phyloP scores from a whole-genome alignment of 805 yeast species.

The Kregervanrija pseudodelftensis region DNA sequence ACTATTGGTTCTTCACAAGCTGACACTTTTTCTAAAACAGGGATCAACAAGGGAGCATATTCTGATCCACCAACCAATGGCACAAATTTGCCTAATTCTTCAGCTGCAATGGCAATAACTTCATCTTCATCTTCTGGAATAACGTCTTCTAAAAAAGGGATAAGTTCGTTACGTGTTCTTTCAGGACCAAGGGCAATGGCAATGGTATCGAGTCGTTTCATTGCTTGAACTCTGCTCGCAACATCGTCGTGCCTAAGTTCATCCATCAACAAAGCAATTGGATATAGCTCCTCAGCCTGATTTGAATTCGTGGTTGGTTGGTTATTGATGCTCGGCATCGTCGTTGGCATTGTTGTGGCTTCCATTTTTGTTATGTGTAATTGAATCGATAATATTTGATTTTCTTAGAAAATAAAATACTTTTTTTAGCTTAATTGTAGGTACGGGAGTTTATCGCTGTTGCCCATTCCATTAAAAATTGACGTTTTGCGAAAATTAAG shows the following conservation, averaged over 20 bases:
- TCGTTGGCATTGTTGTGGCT: conserved; percentile 1
- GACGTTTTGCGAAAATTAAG: no score
- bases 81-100: conserved; percentile 79
- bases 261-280: conserved; percentile 93
- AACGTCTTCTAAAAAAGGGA: conserved; percentile 84
- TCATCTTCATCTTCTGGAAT: conserved; percentile 98
- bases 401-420: no score
- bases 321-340: neutral
- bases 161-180: conserved; percentile 79
- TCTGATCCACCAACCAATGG: conserved; percentile 83
- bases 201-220: conserved; percentile 89
- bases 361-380: neutral
- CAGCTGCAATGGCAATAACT: conserved; percentile 88
- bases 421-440: no score
- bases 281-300: conserved; percentile 62
- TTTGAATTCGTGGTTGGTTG: neutral
- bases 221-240: conserved; percentile 86
- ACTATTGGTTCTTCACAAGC: conserved; percentile 95
- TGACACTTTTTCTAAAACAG: conserved; percentile 76
- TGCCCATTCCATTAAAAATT: no score
- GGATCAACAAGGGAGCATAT: conserved; percentile 50
- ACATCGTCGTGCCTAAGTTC: conserved; percentile 93
- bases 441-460: no score
- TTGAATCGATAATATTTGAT: no score
- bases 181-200: conserved; percentile 94